phyloP scores from a whole-genome alignment of 2,329 filamentous ascomycete genomes.

The Zasmidium citrigriseum region DNA sequence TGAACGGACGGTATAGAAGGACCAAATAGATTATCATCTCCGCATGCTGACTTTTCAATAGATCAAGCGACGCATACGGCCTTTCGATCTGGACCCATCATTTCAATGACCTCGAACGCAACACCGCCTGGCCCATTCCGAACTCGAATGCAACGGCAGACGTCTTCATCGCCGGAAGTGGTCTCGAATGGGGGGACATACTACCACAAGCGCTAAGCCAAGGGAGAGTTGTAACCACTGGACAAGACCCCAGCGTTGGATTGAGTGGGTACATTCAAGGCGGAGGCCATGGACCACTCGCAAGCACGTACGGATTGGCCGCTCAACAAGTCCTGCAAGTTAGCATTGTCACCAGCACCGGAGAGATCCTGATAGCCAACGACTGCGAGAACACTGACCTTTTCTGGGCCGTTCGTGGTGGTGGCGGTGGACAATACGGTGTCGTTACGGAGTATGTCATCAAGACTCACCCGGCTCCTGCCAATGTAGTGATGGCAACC shows the following conservation, averaged over 20 bases:
- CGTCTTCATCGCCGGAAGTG: constrained; percentile 29
- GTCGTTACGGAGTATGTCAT: constrained; percentile 50
- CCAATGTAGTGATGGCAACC: constrained; percentile 13
- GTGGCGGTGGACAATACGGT: constrained; percentile 61
- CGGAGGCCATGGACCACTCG: constrained; percentile 59
- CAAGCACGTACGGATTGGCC: constrained; percentile 56
- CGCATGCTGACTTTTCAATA: background rate
- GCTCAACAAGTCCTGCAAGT: constrained; percentile 60
- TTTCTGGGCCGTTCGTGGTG: constrained; percentile 65
- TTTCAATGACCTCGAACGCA: constrained; percentile 11
- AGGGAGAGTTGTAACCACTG: constrained; percentile 18
- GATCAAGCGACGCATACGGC: constrained; percentile 16
- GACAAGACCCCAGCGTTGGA: constrained; percentile 18
- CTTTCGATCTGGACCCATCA: constrained; percentile 21
- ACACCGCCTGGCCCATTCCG: constrained; percentile 6
- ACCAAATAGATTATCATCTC: background rate
- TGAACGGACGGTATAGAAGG: constrained; percentile 15
- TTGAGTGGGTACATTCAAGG: constrained; percentile 62
- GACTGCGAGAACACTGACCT: constrained; percentile 54
- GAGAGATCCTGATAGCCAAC: constrained; percentile 51
- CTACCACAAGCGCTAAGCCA: constrained; percentile 18
- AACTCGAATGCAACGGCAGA: constrained; percentile 10
- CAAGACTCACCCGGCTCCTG: constrained; percentile 30
- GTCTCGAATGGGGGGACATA: constrained; percentile 25
- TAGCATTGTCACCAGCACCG: constrained; percentile 50